Percentiles rank a stretch among this genome's conserved stretches.
Conservation (phyloP, 768 basidiomycete species). For the Hortiboletus campestris region DNA sequence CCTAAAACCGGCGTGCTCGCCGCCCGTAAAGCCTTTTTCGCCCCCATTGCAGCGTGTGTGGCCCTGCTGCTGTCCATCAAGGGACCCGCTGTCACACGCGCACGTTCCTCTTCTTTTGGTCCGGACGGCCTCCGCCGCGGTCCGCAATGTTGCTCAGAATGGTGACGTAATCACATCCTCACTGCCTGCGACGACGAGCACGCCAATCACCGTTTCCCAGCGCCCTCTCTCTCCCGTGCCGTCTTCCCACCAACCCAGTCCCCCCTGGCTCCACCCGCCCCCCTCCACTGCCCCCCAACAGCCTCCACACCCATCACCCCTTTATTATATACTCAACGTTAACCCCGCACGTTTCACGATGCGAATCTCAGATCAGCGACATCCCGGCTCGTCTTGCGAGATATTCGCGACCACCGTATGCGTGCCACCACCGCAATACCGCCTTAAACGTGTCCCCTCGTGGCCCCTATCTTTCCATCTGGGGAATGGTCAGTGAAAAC, state of each 20-base stretch:
- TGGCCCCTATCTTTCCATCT: too few species aligned
- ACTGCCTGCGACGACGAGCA: conserved; percentile 24
- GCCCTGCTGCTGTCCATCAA: conserved; percentile 14
- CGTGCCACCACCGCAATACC: too few species aligned
- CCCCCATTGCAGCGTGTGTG: conserved; percentile 16
- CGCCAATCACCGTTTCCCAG: not conserved
- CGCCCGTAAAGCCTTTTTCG: conserved; percentile 9
- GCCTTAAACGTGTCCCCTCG: too few species aligned
- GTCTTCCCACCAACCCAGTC: not conserved
- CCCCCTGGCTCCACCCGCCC: not conserved
- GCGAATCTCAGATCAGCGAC: not conserved
- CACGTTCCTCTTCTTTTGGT: conserved; percentile 11
- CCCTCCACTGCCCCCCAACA: not conserved
- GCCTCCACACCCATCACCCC: not conserved
- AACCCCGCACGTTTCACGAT: too few species aligned
- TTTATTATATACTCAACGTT: too few species aligned
- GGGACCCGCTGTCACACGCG: conserved; percentile 13
- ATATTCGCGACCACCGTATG: too few species aligned
- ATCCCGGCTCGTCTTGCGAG: too few species aligned
- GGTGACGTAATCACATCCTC: conserved; percentile 25
- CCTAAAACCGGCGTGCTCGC: conserved; percentile 13
- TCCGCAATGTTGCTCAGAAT: conserved; percentile 3
- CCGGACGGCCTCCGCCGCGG: conserved; percentile 22
- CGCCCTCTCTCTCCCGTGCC: not conserved
- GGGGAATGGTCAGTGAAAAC: too few species aligned